phyloP scores from a whole-genome alignment of 2,329 filamentous ascomycete species.

The Zymoseptoria tritici region DNA sequence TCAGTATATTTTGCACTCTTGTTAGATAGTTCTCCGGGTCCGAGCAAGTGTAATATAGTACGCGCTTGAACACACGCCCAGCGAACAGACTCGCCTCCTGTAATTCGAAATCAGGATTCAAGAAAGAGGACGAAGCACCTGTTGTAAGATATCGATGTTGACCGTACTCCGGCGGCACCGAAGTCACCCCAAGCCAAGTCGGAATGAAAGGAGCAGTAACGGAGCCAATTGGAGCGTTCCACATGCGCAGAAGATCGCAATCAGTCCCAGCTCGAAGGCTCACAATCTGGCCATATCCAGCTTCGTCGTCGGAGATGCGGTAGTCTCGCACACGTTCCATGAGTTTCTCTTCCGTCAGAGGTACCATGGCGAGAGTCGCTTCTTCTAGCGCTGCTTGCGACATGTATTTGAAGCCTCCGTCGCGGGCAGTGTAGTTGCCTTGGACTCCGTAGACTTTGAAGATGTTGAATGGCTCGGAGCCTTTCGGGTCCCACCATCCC shows the following conservation, averaged over 20 bases:
- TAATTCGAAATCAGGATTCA: constrained; percentile 29
- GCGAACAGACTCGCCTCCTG: constrained; percentile 17
- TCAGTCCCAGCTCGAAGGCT: constrained; percentile 23
- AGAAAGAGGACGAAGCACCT: constrained; percentile 28
- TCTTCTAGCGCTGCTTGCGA: constrained; percentile 31
- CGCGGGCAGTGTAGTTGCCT: constrained; percentile 26
- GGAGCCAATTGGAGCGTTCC: constrained; percentile 30
- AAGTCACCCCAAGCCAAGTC: constrained; percentile 31
- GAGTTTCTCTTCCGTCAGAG: constrained; percentile 44
- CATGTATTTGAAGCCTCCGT: constrained; percentile 34
- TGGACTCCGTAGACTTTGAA: constrained; percentile 31
- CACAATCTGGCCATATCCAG: constrained; percentile 32
- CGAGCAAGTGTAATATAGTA: constrained; percentile 17
- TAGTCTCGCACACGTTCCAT: constrained; percentile 35
- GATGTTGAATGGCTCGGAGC: constrained; percentile 30
- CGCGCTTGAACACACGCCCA: constrained; percentile 16
- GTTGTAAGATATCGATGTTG: constrained; percentile 32
- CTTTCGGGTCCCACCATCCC: constrained; percentile 30
- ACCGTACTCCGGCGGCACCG: constrained; percentile 27
- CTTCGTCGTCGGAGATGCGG: constrained; percentile 31
- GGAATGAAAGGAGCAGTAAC: constrained; percentile 31
- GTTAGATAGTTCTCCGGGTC: constrained; percentile 10
- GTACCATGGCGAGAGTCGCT: constrained; percentile 36
- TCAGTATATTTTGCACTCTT: constrained; percentile 12
- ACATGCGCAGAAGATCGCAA: constrained; percentile 29